Evolutionary conservation across 805 yeast genomes (phyloP), one percentile per base, ranked within the genome.

Genomic region (Wickerhamiella sergipiensis): DNA sequence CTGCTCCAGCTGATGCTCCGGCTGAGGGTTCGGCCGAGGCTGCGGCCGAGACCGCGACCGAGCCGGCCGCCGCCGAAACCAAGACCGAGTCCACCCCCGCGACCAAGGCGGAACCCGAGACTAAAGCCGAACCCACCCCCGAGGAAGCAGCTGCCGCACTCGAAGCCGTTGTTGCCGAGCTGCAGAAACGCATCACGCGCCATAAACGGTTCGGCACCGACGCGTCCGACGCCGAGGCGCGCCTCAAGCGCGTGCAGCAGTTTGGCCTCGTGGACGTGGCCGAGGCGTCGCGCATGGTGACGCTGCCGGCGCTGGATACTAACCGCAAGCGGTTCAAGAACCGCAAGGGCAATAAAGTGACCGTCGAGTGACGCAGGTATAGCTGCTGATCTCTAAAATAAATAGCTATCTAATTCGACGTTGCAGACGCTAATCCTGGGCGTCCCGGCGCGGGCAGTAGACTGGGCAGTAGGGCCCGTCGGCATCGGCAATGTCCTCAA

Each of bases 171-270:
- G 67, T 85, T 50, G 85, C 78, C 21, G 75, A 81, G 48, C 71
- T 89, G 58, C 75, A 72, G 52, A 79, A 78, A 60, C 83, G 83
- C 62, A 73, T 87, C 51, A 71, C 71, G 47, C 76, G 97, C 60
- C 83, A 88, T 17, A 77, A 78, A 62, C 85, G 85, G 64, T 89
- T 88, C 59, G 92, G 90, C 19, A 54, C 52, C 26, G 70, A 70
- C n/a, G 68, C 69, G 13, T 71, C 71, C 39, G 73, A 71, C 19
- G 77, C 83, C 46, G 78, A 78, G 61, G 79, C 77, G 54, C 81
- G 78, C 54, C 69, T 87, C 59, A 73, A 72, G 38, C 78, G 95
- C 63, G 78, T 88, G 55, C 81, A 82, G 64, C 87, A 85, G 70
- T 89, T 87, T 63, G 97, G 97, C 26, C 77, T 86, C 47, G 83